A percentile compares a stretch with the other conserved stretches of the same genome.
phyloP scores from a whole-genome alignment of 2,329 filamentous ascomycete genomes.

The Myriosclerotinia curreyana region DNA sequence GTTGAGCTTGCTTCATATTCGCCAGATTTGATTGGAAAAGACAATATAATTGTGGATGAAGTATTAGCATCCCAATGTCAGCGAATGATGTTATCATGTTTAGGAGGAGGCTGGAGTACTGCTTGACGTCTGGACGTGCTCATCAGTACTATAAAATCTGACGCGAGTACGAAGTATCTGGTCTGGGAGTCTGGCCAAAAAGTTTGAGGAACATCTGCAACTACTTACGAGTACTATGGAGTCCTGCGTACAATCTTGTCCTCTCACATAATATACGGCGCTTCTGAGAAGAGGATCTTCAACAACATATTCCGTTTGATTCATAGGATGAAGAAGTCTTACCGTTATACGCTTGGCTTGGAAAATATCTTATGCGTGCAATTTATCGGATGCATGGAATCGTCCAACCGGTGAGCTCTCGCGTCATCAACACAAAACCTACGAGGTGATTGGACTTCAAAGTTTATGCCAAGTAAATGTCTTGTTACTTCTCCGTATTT shows the following conservation, averaged over 20 bases:
- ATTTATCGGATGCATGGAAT: neutral
- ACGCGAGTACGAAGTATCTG: neutral
- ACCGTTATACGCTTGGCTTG: constrained; percentile 2
- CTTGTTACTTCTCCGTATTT: neutral
- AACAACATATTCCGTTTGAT: neutral
- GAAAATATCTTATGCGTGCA: no score
- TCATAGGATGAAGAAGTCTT: neutral
- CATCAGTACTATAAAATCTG: neutral
- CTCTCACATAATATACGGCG: neutral
- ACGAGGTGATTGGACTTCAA: neutral
- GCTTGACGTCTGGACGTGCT: no score
- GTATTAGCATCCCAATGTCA: neutral
- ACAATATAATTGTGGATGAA: constrained; percentile 6
- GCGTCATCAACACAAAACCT: neutral
- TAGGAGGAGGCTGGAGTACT: no score
- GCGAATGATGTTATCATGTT: no score
- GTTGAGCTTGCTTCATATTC: neutral
- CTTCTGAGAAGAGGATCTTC: neutral
- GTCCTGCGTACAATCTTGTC: no score
- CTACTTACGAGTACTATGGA: no score
- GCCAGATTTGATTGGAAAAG: neutral
- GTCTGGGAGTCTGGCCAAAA: neutral
- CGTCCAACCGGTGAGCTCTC: constrained; percentile 12
- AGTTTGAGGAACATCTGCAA: neutral
- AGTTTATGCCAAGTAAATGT: neutral